These are phyloP conservation scores for Monilinia vaccinii-corymbosi DNA, from an alignment of 2,329 filamentous ascomycete genomes.

Conservation along the genomic window DNA sequence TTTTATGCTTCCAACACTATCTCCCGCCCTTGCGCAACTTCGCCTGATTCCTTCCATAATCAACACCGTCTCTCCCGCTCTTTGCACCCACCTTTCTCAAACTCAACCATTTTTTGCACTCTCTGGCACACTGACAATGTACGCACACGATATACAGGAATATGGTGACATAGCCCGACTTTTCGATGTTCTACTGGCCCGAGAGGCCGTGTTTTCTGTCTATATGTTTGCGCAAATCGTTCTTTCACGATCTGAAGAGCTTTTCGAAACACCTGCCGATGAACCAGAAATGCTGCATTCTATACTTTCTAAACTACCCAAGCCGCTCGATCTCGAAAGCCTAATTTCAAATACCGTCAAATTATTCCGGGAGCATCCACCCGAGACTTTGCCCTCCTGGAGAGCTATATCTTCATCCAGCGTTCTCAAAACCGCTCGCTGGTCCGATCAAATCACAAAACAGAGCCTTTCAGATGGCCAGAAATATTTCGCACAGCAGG, in stretches of 20 bases:
- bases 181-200: slow-evolving; percentile 85
- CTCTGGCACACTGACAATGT: slow-evolving; percentile 88
- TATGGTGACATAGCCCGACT: slow-evolving; percentile 83
- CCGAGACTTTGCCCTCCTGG: slow-evolving; percentile 65
- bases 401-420: slow-evolving; percentile 62
- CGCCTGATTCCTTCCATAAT: slow-evolving; percentile 78
- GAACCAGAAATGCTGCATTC: slow-evolving; percentile 91
- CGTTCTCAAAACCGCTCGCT: slow-evolving; percentile 73
- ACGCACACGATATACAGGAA: slow-evolving; percentile 88
- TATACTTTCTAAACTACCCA: slow-evolving; percentile 77
- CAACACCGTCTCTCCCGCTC: slow-evolving; percentile 56
- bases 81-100: slow-evolving; percentile 66
- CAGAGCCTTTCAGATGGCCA: slow-evolving; percentile 60
- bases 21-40: slow-evolving; percentile 76
- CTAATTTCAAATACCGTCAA: slow-evolving; percentile 58
- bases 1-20: slow-evolving; percentile 89
- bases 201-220: slow-evolving; percentile 77
- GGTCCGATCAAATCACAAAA: slow-evolving; percentile 37
- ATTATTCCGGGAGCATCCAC: slow-evolving; percentile 60
- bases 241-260: slow-evolving; percentile 67
- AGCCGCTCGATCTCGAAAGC: slow-evolving; percentile 68
- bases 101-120: slow-evolving; percentile 88
- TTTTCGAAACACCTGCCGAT: slow-evolving; percentile 74
- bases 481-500: slow-evolving; percentile 60
- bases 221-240: slow-evolving; percentile 91